These are phyloP conservation scores for Chaetomium sp. DNA, from an alignment of 2,329 filamentous ascomycete genomes.

Conservation along the genomic window DNA sequence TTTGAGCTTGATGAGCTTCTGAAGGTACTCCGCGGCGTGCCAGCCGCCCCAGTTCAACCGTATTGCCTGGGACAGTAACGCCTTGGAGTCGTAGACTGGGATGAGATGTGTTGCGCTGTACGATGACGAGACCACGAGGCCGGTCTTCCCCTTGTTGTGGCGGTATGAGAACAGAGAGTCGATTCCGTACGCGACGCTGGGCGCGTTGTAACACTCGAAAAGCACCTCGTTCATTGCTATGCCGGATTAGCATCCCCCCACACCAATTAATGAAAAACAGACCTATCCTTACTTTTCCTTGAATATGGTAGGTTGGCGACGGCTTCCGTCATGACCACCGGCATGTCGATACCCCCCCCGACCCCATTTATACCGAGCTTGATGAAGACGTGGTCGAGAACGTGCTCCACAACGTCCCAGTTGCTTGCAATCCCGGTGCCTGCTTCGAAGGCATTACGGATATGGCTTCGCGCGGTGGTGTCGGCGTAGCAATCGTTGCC, in stretches of 20 bases:
- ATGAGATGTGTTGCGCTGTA: slow-evolving; percentile 94
- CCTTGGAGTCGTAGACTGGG: slow-evolving; percentile 80
- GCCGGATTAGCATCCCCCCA: slow-evolving; percentile 2
- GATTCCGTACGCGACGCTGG: slow-evolving; percentile 87
- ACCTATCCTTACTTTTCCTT: slow-evolving; percentile 62
- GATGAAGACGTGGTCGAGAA: slow-evolving; percentile 89
- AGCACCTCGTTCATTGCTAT: slow-evolving; percentile 94
- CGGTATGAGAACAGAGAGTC: slow-evolving; percentile 95
- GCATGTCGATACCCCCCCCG: slow-evolving; percentile 70
- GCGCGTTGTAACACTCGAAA: slow-evolving; percentile 91
- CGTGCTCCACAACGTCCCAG: slow-evolving; percentile 95
- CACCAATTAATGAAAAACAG: not conserved
- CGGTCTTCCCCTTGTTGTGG: slow-evolving; percentile 82
- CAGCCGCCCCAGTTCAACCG: slow-evolving; percentile 92
- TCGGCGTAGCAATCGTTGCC: slow-evolving; percentile 92
- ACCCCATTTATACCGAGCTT: slow-evolving; percentile 80
- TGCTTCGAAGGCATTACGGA: slow-evolving; percentile 83
- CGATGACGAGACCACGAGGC: slow-evolving; percentile 84
- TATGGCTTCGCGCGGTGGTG: slow-evolving; percentile 83
- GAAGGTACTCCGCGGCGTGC: slow-evolving; percentile 82
- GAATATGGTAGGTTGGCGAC: slow-evolving; percentile 87
- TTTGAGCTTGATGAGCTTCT: slow-evolving; percentile 83
- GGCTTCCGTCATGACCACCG: slow-evolving; percentile 92
- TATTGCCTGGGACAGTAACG: slow-evolving; percentile 77
- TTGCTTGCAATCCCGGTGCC: slow-evolving; percentile 90